Conservation (phyloP, 768 basidiomycete species). For the Crucibulum laeve region DNA sequence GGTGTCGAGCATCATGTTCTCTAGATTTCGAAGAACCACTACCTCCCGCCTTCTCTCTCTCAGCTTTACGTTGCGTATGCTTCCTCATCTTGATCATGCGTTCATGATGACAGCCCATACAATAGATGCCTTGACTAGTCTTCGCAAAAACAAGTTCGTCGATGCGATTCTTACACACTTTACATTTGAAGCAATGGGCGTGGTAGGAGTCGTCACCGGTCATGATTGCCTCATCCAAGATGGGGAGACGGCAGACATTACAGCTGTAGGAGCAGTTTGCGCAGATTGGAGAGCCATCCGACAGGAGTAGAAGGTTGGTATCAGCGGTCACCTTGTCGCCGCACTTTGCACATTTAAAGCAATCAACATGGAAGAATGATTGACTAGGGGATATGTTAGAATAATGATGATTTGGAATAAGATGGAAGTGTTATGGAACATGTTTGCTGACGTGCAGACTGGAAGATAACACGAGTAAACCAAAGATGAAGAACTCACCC, state of each 20-base stretch:
- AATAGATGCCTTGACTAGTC: conserved; percentile 97
- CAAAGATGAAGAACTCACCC: conserved; percentile 56
- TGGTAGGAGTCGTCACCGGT: conserved; percentile 99
- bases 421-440: not conserved
- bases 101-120: conserved; percentile 98
- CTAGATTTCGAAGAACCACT: conserved; percentile 38
- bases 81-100: conserved; percentile 90
- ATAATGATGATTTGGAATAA: not conserved
- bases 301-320: conserved; percentile 93
- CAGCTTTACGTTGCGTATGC: conserved; percentile 85
- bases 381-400: conserved; percentile 43
- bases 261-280: conserved; percentile 93
- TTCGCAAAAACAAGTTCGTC: conserved; percentile 99
- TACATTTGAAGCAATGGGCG: conserved; percentile 98
- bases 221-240: conserved; percentile 99
- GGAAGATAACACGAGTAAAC: not conserved
- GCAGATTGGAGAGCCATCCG: conserved; percentile 97
- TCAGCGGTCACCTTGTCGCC: conserved; percentile 89
- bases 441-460: conserved; percentile 2
- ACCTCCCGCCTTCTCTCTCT: conserved; percentile 48
- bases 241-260: conserved; percentile 90
- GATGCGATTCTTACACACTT: conserved; percentile 89
- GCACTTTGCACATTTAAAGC: conserved; percentile 98
- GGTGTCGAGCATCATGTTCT: conserved; percentile 32
- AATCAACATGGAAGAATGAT: conserved; percentile 92